Conservation (phyloP, 2,329 filamentous ascomycete species). For the Alternaria consortialis region DNA sequence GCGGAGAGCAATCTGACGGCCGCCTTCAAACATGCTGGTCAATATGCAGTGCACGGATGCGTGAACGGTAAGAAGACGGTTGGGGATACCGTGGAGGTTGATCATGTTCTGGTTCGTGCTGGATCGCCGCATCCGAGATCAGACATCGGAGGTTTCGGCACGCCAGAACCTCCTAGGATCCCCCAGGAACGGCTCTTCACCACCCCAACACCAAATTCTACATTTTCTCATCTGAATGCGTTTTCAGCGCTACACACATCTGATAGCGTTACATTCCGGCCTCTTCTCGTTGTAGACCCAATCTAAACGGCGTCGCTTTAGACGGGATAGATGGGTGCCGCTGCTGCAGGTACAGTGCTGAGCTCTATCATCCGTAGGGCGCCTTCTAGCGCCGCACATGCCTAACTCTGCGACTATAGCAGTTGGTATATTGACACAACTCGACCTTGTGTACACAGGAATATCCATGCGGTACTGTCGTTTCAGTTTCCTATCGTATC, state of each 20-base stretch:
- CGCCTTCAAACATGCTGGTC: constrained; percentile 22
- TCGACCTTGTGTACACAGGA: constrained; percentile 14
- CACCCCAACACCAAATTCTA: constrained; percentile 5
- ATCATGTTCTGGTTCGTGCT: constrained; percentile 24
- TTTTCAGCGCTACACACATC: constrained; percentile 10
- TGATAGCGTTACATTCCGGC: background rate
- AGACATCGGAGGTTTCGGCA: constrained; percentile 31
- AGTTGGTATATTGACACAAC: constrained; percentile 22
- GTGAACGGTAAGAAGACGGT: constrained; percentile 12
- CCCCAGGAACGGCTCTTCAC: constrained; percentile 1
- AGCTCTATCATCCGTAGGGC: background rate
- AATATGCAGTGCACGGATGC: constrained; percentile 15
- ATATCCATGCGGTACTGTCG: constrained; percentile 25
- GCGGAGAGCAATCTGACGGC: constrained; percentile 22
- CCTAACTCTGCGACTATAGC: constrained; percentile 5
- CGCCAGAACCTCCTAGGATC: constrained; percentile 13
- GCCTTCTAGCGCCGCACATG: constrained; percentile 6
- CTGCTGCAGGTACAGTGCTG: background rate
- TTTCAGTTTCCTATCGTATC: constrained; percentile 33
- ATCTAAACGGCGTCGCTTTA: background rate
- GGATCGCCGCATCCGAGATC: constrained; percentile 26
- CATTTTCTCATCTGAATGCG: constrained; percentile 3
- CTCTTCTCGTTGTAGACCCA: background rate
- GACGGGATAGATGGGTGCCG: background rate
- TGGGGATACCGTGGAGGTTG: constrained; percentile 8